A percentile compares a stretch with the other conserved stretches of the same genome.
These are phyloP conservation scores for Herpotrichia juniperi DNA, from an alignment of 2,329 filamentous ascomycete genomes.

Conservation along the genomic window DNA sequence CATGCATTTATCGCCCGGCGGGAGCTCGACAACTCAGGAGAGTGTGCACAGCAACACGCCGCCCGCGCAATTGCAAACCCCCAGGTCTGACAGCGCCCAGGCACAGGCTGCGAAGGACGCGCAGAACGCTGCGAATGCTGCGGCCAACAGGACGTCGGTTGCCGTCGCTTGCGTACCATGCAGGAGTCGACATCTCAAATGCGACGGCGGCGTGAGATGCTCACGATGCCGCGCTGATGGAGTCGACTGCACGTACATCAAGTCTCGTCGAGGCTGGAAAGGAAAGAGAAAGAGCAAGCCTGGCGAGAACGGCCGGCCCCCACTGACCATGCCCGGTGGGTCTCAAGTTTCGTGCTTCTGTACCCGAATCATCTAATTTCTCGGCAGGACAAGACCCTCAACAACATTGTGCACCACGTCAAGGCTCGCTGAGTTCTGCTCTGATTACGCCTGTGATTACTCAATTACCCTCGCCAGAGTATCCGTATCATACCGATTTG, in stretches of 20 bases:
- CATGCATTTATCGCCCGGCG: slow-evolving; percentile 37
- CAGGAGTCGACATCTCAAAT: slow-evolving; percentile 59
- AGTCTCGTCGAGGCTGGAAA: slow-evolving; percentile 58
- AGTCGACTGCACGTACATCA: slow-evolving; percentile 58
- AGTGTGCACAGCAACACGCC: slow-evolving; percentile 36
- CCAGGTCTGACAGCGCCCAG: slow-evolving; percentile 26
- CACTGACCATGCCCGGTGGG: slow-evolving; percentile 26
- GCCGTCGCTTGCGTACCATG: slow-evolving; percentile 59
- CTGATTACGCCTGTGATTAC: slow-evolving; percentile 19
- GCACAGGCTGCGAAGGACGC: slow-evolving; percentile 16
- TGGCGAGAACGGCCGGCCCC: slow-evolving; percentile 34
- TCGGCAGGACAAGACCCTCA: slow-evolving; percentile 20
- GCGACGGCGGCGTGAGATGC: slow-evolving; percentile 56
- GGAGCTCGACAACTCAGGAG: slow-evolving; percentile 35
- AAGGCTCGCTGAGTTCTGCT: slow-evolving; percentile 15
- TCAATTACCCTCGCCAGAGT: slow-evolving; percentile 38
- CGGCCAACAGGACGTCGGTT: slow-evolving; percentile 40
- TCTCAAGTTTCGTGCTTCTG: not conserved
- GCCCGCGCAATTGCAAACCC: slow-evolving; percentile 36
- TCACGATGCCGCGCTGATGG: slow-evolving; percentile 55
- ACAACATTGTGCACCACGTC: slow-evolving; percentile 11
- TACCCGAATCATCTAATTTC: slow-evolving; percentile 7
- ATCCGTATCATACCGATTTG: slow-evolving; percentile 33
- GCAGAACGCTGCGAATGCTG: slow-evolving; percentile 22
- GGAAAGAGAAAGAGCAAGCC: slow-evolving; percentile 47